These are phyloP conservation scores for Fusarium tuaranense DNA, from an alignment of 2,329 filamentous ascomycete species.

Conservation along the genomic window DNA sequence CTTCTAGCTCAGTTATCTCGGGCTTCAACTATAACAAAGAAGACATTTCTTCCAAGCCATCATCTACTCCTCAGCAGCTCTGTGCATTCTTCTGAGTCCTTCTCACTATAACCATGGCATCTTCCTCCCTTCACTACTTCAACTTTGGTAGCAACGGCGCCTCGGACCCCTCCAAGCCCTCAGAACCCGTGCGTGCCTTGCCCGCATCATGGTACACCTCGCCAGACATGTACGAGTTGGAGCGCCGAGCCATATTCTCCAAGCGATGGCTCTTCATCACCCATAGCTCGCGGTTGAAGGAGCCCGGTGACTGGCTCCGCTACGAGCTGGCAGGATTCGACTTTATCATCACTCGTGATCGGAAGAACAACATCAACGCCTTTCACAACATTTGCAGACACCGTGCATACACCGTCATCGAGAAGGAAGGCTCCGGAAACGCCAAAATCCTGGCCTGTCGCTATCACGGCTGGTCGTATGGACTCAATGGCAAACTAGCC, in stretches of 20 bases:
- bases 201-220: constrained; percentile 64
- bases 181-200: constrained; percentile 49
- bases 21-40: no score
- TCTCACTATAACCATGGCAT: not conserved
- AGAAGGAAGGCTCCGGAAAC: constrained; percentile 55
- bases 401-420: constrained; percentile 68
- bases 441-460: constrained; percentile 67
- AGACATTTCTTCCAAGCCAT: not conserved
- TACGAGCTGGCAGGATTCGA: constrained; percentile 66
- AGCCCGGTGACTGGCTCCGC: constrained; percentile 67
- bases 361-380: constrained; percentile 61
- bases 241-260: constrained; percentile 67
- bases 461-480: constrained; percentile 73
- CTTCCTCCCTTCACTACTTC: not conserved
- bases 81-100: not conserved
- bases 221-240: constrained; percentile 65
- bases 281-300: constrained; percentile 60
- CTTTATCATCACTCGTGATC: constrained; percentile 57
- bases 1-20: no score
- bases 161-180: not conserved
- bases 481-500: constrained; percentile 66
- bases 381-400: constrained; percentile 75
- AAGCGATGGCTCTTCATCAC: constrained; percentile 67
- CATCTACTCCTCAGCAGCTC: not conserved
- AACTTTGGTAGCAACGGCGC: not conserved